Conservation (phyloP, 345 rosid genomes). For the Eucalyptus regnans region DNA sequence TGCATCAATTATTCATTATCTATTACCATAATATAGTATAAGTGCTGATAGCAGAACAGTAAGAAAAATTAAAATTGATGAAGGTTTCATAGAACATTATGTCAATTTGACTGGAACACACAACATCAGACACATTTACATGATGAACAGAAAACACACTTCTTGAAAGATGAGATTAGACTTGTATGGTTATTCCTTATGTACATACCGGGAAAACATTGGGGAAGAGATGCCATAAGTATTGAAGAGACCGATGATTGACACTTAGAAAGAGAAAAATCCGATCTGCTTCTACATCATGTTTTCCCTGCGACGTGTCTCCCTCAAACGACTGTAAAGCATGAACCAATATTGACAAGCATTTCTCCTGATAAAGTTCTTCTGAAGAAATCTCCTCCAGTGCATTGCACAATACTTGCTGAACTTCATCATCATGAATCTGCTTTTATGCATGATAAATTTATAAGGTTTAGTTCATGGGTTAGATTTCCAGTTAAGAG, state of each 20-base stretch:
- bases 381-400: constrained; percentile 49
- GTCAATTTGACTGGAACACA: no score
- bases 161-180: no score
- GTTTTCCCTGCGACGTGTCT: no score
- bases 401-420: constrained; percentile 48
- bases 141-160: no score
- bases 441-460: neutral
- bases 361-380: constrained; percentile 63
- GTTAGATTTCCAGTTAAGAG: neutral
- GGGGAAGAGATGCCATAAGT: no score
- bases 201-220: no score
- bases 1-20: neutral
- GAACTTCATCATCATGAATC: constrained; percentile 45
- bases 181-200: no score
- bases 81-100: neutral
- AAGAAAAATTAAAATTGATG: neutral
- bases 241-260: no score
- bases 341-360: constrained; percentile 10
- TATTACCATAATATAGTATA: neutral
- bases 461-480: neutral
- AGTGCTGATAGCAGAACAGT: neutral
- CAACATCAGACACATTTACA: no score
- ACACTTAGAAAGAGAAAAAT: no score
- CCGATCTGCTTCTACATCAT: no score
- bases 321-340: no score